Evolutionary conservation across 192 early-diverging fungal genomes (phyloP).

Genomic region (Backusella australiensis): DNA sequence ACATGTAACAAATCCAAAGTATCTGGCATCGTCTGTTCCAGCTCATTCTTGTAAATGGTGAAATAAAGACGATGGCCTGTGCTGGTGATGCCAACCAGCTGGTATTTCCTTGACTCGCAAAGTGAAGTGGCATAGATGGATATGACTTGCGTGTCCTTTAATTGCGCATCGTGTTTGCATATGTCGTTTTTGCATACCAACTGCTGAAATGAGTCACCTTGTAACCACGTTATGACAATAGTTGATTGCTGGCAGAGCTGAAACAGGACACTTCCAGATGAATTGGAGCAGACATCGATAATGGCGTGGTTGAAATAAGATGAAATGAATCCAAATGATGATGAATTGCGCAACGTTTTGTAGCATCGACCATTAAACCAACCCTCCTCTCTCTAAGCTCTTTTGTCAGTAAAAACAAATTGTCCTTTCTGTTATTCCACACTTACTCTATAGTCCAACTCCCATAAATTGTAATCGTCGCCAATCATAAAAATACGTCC

Average conservation of each 20-base stretch:
- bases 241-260: conserved; percentile 64
- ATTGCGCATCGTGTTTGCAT: conserved; percentile 40
- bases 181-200: not conserved
- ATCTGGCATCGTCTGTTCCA: conserved; percentile 42
- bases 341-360: conserved; percentile 43
- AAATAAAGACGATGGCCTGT: conserved; percentile 79
- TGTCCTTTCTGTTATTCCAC: not conserved
- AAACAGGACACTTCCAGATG: conserved; percentile 67
- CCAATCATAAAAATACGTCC: conserved; percentile 93
- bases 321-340: not conserved
- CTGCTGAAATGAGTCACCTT: conserved; percentile 50
- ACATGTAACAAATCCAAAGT: conserved; percentile 65
- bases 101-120: conserved; percentile 63
- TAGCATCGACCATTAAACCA: conserved; percentile 81
- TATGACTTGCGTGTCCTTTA: conserved; percentile 55
- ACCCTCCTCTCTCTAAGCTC: conserved; percentile 62
- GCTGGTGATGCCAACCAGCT: conserved; percentile 74
- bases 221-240: conserved; percentile 68
- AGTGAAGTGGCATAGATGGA: conserved; percentile 68
- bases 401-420: not conserved
- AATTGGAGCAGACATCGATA: conserved; percentile 65
- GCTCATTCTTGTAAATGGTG: conserved; percentile 36
- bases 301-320: conserved; percentile 63
- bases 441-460: conserved; percentile 77
- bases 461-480: conserved; percentile 83